phyloP scores from a whole-genome alignment of 2,329 filamentous ascomycete genomes.

The Pestalotiopsis sp. region DNA sequence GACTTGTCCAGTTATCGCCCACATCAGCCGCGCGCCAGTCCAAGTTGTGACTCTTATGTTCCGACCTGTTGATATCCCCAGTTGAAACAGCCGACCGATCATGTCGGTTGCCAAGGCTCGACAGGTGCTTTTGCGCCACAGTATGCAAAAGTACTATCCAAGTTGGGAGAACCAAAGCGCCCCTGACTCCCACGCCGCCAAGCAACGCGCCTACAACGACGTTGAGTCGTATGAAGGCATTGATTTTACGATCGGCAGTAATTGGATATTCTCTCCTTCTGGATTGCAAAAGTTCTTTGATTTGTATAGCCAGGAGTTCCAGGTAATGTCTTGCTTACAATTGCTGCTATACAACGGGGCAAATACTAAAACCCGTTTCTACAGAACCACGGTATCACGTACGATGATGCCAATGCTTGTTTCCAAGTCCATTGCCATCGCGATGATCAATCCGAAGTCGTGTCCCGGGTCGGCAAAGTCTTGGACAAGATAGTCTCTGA shows the following conservation, averaged over 20 bases:
- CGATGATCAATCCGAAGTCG: neutral
- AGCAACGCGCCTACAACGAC: neutral
- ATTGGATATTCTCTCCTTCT: conserved; percentile 14
- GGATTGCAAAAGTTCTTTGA: conserved; percentile 12
- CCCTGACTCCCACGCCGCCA: neutral
- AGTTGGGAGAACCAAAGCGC: neutral
- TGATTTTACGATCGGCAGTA: conserved; percentile 8
- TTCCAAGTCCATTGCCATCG: conserved; percentile 9
- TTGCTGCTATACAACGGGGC: neutral
- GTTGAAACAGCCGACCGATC: no score
- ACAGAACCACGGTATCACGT: conserved; percentile 9
- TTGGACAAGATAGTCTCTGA: conserved; percentile 10
- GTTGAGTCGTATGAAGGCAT: neutral
- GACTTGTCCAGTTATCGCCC: no score
- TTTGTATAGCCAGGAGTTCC: neutral
- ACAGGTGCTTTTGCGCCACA: neutral
- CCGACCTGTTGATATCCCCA: no score
- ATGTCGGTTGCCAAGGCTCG: no score
- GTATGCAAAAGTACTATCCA: neutral
- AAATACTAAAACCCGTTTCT: neutral
- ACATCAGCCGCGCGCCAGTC: no score
- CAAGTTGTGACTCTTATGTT: no score
- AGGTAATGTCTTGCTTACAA: neutral
- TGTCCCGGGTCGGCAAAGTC: neutral
- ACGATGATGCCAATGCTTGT: conserved; percentile 8